phyloP scores from a whole-genome alignment of 257 asterid genomes.

The Paraleonurus japonicus region DNA sequence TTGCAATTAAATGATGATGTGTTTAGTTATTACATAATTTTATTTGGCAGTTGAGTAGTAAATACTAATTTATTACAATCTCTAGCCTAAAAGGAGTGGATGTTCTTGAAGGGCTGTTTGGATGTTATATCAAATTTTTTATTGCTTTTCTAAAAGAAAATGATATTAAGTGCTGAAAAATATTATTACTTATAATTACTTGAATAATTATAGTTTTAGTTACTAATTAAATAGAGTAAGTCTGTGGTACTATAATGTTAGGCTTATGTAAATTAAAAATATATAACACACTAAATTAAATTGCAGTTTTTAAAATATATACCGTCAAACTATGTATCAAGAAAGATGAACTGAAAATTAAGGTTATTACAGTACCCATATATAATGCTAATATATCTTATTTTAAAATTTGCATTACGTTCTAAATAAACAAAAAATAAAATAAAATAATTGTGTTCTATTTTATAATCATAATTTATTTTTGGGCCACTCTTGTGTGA shows the following conservation, averaged over 20 bases:
- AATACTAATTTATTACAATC: too few species aligned
- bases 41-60: background rate
- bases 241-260: too few species aligned
- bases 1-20: background rate
- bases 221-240: too few species aligned
- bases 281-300: background rate
- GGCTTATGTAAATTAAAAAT: background rate
- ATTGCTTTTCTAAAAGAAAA: background rate
- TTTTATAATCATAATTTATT: too few species aligned
- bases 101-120: background rate
- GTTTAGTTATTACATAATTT: constrained; percentile 26
- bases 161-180: background rate
- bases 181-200: too few species aligned
- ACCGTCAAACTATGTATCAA: too few species aligned
- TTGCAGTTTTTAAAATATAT: background rate
- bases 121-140: background rate
- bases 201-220: too few species aligned
- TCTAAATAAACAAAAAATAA: too few species aligned
- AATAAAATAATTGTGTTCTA: too few species aligned
- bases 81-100: background rate
- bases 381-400: background rate
- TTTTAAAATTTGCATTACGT: background rate
- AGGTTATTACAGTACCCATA: background rate
- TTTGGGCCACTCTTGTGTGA: too few species aligned
- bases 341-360: too few species aligned